Evolutionary conservation across 129 eudicot species (phyloP), one percentile per base, ranked within the genome.

Genomic region (Chrysanthemum seticuspe): DNA sequence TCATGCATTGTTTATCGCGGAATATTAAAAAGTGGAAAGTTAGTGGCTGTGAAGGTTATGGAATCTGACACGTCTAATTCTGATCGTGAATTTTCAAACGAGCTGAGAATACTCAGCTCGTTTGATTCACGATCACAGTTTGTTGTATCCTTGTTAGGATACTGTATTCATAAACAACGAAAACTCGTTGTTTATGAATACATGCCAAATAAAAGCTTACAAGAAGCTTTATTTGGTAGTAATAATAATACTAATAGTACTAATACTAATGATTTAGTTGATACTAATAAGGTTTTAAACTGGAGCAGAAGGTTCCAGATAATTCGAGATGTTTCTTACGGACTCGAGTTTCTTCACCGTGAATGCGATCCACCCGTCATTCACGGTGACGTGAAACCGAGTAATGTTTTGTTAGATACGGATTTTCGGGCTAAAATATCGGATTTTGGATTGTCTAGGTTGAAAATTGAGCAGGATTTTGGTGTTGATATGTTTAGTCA

Each of bases 341-440:
- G 97, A 13, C 83, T 95, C 63, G 89, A 82, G 62, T 90, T 95
- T 77, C 71, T 95, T 78, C 99, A 95, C 66, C 78, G 80, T 67
- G 96, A 86, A 44, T 95, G 97, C 76, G 99, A 91, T 48, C 99
- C 99, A 9, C 91, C 99, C 13, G 99, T 95, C 69, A 91, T 95
- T 75, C 99, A 95, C 76, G 96, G 99, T 13, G 99, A 95, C 74
- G 86, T 95, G 21, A 95, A 95, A 83, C 99, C 99, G 13, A 91
- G 99, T 67, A 95, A 95, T 74, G 99, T 95, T 65, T 76, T 95
- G 75, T 91, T 95, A 23, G 99, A 95, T 82, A 78, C 89, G 3
- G 97, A 95, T 62, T 81, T 78, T 29, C 87, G 87, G 21, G 99
- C 97, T 0, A 95, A 95, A 71, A 78, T 95, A 62, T 91, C 99